Base-by-base conservation (phyloP, 345 rosid species). In the Citrus medica region DNA sequence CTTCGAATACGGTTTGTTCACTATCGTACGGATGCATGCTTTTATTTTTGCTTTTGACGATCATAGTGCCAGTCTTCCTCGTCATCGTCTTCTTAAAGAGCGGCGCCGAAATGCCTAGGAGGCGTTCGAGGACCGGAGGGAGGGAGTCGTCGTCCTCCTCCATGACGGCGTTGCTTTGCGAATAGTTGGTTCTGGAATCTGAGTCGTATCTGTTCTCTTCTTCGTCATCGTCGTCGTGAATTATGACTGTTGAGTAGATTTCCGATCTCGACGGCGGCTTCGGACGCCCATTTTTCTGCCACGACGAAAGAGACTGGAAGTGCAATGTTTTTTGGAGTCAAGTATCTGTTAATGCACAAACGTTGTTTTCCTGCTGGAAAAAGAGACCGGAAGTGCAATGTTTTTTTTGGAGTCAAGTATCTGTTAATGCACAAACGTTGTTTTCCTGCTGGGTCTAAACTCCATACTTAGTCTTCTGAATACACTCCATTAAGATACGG, bases 101-200 rank as follows among this genome's bases (percentile, higher is more conserved):
- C 92, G 46, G 94, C 94, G 1, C 97, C 98, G 78, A 94, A 92
- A 82, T 92, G 97, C 67, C 91, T 94, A 60, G 97, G 13, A 96
- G 93, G 81, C 89, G 94, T 76, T 90, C 90, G 83, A 94, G 93
- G 13, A 96, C 95, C 19, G 92, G 94, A 74, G 99, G 98, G 64
- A 93, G 92, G 33, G 88, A 83, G 32, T 94, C 92, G 71, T 92
- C 91, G 19, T 95, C 97, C 4, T 95, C 97, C 4, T 91, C 92
- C 12, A 72, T 76, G 8, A 37, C 73, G 7, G 80, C 86, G 59
- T 77, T 88, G 37, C 82, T 88, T 72, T 81, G 85, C 56, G 78
- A 76, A 61, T 79, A 84, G 22, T 84, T 88, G 53, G 81, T 19
- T 13, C 79, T 76, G 83, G 83, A 83, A 24, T 76, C 88, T 30